Conservation (phyloP, 208 protist genomes). For the Acanthamoeba healyi region DNA sequence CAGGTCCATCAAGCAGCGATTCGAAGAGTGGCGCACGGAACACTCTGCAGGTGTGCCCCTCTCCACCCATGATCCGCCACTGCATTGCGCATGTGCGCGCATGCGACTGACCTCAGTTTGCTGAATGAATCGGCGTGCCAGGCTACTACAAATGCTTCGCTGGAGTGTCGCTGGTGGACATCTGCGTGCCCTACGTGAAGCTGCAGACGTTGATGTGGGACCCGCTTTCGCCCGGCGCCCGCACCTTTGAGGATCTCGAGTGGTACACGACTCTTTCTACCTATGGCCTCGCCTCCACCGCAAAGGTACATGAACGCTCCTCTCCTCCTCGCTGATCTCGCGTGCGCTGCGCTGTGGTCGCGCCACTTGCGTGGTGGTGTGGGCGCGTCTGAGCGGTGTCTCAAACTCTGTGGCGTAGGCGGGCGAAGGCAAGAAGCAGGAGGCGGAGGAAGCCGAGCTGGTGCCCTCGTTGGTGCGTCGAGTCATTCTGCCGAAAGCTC, state of each 20-base stretch:
- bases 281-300: constrained; percentile 14
- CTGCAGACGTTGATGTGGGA: constrained; percentile 30
- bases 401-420: no score
- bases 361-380: background rate
- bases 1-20: background rate
- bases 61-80: background rate
- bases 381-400: no score
- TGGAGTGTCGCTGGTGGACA: background rate
- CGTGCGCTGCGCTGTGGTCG: background rate
- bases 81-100: no score
- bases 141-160: constrained; percentile 55
- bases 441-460: constrained; percentile 17
- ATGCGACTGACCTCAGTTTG: no score
- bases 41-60: background rate
- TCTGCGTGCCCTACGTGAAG: constrained; percentile 14
- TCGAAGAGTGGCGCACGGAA: constrained; percentile 40
- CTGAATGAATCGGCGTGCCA: no score
- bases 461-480: constrained; percentile 51
- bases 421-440: background rate
- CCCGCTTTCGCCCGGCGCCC: background rate
- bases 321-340: background rate
- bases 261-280: constrained; percentile 24
- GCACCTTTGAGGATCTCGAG: constrained; percentile 22
- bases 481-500: background rate
- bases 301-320: background rate